These are phyloP conservation scores for Nakazawaea ambrosiae DNA, from an alignment of 805 yeast species.

Conservation along the genomic window DNA sequence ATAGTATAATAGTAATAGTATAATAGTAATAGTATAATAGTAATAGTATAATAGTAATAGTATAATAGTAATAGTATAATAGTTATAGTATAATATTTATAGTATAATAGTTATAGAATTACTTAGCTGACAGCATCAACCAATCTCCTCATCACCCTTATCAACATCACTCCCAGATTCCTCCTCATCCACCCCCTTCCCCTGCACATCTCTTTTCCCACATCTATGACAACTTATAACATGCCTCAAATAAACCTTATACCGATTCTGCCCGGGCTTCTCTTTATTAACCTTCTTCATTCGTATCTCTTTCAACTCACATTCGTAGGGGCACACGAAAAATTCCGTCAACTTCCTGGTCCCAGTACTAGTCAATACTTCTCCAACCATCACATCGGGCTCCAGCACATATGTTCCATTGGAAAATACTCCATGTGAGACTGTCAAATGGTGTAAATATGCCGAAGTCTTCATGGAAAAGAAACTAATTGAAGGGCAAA, in stretches of 20 bases:
- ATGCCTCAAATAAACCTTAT: conserved; percentile 10
- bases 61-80: too few species aligned
- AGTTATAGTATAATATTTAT: too few species aligned
- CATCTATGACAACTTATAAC: conserved; percentile 7
- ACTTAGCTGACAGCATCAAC: too few species aligned
- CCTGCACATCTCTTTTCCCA: conserved; percentile 10
- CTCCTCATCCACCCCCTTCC: too few species aligned
- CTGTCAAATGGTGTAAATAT: conserved; percentile 25
- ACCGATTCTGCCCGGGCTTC: not conserved
- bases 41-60: too few species aligned
- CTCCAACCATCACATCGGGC: conserved; percentile 12
- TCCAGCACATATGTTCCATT: conserved; percentile 21
- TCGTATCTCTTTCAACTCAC: conserved; percentile 1
- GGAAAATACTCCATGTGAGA: conserved; percentile 24
- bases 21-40: too few species aligned
- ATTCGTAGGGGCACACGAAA: conserved; percentile 9
- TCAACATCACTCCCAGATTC: too few species aligned
- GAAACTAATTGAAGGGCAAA: conserved; percentile 11
- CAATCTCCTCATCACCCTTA: too few species aligned
- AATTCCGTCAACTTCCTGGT: not conserved
- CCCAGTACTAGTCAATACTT: conserved; percentile 1
- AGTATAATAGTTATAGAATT: too few species aligned
- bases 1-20: too few species aligned
- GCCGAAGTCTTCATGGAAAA: conserved; percentile 22
- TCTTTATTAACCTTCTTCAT: conserved; percentile 3